Evolutionary conservation across 257 asterid species (phyloP).

Genomic region (Nicotiana otophora): DNA sequence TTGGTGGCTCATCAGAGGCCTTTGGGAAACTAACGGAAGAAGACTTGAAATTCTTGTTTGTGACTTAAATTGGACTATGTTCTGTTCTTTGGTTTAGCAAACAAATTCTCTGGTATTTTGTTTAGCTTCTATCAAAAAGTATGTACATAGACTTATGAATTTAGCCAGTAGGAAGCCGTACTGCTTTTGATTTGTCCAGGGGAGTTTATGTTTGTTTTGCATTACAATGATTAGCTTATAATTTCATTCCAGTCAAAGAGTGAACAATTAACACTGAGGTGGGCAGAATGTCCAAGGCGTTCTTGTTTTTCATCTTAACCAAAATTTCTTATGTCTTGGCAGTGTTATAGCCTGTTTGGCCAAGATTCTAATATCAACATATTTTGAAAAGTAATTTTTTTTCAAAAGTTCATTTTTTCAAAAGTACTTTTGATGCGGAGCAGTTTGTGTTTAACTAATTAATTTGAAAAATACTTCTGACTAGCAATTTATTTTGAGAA

Average conservation of each 20-base stretch:
- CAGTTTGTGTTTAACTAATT: too few relatives aligned
- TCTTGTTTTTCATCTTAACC: background rate
- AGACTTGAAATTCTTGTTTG: constrained; percentile 5
- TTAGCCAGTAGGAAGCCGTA: background rate
- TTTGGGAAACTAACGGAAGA: background rate
- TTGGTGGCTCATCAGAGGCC: constrained; percentile 10
- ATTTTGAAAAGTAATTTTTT: too few relatives aligned
- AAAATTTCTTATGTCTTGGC: background rate
- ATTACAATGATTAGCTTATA: background rate
- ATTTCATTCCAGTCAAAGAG: background rate
- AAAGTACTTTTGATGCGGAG: too few relatives aligned
- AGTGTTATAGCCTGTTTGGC: too few relatives aligned
- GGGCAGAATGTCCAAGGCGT: background rate
- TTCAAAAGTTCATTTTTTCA: too few relatives aligned
- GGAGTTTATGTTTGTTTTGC: background rate
- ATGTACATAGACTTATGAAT: background rate
- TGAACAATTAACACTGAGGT: background rate
- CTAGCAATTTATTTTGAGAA: too few relatives aligned
- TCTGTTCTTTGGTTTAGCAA: background rate
- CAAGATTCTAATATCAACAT: too few relatives aligned
- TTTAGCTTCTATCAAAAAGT: background rate
- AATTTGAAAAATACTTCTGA: too few relatives aligned
- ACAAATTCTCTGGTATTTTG: background rate
- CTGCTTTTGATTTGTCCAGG: background rate
- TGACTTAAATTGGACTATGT: background rate